Percentiles rank a stretch among this genome's conserved stretches.
These are phyloP conservation scores for Cucumis melo DNA, from an alignment of 306 rosid genomes.

Conservation along the genomic window DNA sequence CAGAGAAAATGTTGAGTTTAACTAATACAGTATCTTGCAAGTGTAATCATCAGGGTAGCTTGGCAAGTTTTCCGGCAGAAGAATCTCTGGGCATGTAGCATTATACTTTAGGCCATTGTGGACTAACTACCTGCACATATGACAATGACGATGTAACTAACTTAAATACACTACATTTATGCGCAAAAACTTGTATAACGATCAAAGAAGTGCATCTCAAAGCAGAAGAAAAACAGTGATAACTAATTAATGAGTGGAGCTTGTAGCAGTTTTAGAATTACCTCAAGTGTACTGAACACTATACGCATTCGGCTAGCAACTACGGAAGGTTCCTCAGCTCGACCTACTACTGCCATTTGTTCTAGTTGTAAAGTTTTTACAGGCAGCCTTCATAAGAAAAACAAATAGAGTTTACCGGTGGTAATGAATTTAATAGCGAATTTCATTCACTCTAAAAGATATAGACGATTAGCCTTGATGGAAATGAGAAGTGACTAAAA, in stretches of 20 bases:
- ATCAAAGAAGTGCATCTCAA: neutral
- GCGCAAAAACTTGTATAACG: neutral
- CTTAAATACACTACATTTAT: neutral
- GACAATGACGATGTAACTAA: neutral
- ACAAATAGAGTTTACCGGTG: neutral
- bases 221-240: neutral
- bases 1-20: neutral
- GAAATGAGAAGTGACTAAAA: neutral
- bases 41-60: neutral
- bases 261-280: constrained; percentile 15
- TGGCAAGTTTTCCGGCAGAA: neutral
- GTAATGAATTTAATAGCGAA: too few species aligned
- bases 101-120: constrained; percentile 85
- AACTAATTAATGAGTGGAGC: neutral
- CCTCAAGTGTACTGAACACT: constrained; percentile 94
- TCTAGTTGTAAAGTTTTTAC: constrained; percentile 95
- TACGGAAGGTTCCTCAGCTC: constrained; percentile 78
- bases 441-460: neutral
- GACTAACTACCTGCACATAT: constrained; percentile 77
- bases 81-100: neutral
- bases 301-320: constrained; percentile 90
- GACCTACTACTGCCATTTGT: constrained; percentile 81
- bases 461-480: neutral
- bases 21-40: neutral
- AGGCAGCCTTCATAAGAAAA: constrained; percentile 61